Evolutionary conservation across 2,329 filamentous ascomycete species (phyloP), one percentile per base, ranked within the genome.

Genomic region (Colletotrichum gloeosporioides): DNA sequence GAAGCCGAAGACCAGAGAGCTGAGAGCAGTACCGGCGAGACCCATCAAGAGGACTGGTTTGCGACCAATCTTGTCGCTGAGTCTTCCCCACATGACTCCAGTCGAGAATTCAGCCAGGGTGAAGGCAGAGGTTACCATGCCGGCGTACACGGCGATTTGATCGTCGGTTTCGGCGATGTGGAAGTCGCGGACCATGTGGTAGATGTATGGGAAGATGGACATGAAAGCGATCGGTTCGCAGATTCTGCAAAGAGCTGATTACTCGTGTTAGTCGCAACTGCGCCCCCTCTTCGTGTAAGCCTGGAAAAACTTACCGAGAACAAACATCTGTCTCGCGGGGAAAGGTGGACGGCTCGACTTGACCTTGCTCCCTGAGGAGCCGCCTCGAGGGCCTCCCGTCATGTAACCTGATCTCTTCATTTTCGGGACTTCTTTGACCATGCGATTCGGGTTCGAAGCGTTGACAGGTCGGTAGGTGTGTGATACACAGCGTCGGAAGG

Each of bases 161-260:
- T 90, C 93, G 78, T 94, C 89, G 82, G 96, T 92, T 63, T 95
- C 89, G 78, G 96, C 95, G 83, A 98, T 93, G 81, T 95, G 89
- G 86, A 99, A 99, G 77, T 96, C 95, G 81, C 96, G 90, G 80
- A 99, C 94, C 97, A 99, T 99, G 88, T 95, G 96, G 88, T 98
- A 99, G 80, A 98, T 96, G 85, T 99, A 99, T 2, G 97, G 97
- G 84, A 99, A 99, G 80, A 99, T 98, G 70, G 96, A 98, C 95
- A 98, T 99, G 89, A 99, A 99, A 8, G 97, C 97, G 85, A 99
- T 99, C 69, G 97, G 97, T 84, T 99, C 97, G 89, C 96, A 98
- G 88, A 99, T 96, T 82, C 97, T 94, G 87, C 96, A 98, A 82
- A 98, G 90, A 62, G 96, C 96, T 98, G 78, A 2, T n/a, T 16